Evolutionary conservation across 2,329 filamentous ascomycete species (phyloP), one percentile per base, ranked within the genome.

Genomic region (Colletotrichum sojae): DNA sequence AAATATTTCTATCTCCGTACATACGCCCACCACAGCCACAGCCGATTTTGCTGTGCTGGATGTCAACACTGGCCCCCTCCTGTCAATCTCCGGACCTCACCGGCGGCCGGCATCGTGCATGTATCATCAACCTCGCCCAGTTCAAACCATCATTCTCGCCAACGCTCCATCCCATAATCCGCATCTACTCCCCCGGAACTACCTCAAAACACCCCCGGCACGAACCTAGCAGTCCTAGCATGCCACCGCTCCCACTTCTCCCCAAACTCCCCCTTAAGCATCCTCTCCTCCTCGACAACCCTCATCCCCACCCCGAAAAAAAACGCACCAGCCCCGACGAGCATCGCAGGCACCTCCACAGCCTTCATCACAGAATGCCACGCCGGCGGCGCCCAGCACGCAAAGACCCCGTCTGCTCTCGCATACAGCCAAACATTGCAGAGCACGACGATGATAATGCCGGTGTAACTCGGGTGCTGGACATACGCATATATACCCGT

Each of bases 381-480:
- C 5, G 27, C 36, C 0, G 75, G 75, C 13, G 80, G 73, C 4
- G 82, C 57, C 78, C 79, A 83, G 65, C 83, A 86, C 13, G 77
- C 78, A 0, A 78, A 45, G 2, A 77, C 73, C 0, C 80, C 83
- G 66, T 85, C 83, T 27, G 76, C 67, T 0, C 83, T 73, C 15
- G 74, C 63, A 6, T 84, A 73, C 4, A 87, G 65, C 1, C 73
- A 63, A 1, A 74, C 43, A 59, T 79, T 78, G 49, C 69, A 74
- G 1, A 78, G 15, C 1, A 80, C 59, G 0, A 87, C 71, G 3
- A 83, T 36, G 0, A 79, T 10, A 2, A 83, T 52, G 0, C 83
- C 86, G 0, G 82, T 82, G 67, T 88, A 89, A 63, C 85, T 85
- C 2, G 86, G 85, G 72, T 88, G 85, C 72, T 87, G 85, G 3